Conservation (phyloP, 495 filamentous ascomycete genomes). For the Talaromyces adpressus region DNA sequence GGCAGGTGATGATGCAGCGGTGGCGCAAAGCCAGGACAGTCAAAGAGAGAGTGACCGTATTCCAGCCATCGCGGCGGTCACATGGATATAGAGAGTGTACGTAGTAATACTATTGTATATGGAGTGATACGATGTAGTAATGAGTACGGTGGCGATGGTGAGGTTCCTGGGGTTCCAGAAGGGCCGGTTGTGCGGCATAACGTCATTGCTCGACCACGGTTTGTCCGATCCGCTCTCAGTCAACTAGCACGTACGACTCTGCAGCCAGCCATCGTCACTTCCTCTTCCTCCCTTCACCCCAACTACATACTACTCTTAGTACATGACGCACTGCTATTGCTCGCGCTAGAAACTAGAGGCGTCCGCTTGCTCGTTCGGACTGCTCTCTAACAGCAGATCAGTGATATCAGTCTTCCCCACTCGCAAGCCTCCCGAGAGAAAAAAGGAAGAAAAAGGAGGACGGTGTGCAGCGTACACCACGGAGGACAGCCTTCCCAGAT, state of each 20-base stretch:
- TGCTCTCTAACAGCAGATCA: conserved; percentile 10
- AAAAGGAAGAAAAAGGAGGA: background rate
- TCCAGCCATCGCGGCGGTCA: background rate
- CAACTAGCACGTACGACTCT: too few species aligned
- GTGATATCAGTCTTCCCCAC: conserved; percentile 22
- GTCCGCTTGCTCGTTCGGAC: conserved; percentile 8
- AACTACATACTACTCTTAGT: too few species aligned
- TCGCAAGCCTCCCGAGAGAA: conserved; percentile 4
- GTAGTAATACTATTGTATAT: background rate
- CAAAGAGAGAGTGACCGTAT: too few species aligned
- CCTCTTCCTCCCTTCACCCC: conserved; percentile 16
- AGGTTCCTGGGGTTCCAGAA: background rate
- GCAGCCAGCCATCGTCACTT: background rate
- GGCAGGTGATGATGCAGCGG: background rate
- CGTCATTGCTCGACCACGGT: conserved; percentile 21
- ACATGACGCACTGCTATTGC: too few species aligned
- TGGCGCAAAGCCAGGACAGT: background rate
- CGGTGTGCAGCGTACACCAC: too few species aligned
- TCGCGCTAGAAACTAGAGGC: conserved; percentile 6
- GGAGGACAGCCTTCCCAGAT: background rate
- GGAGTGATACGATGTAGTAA: too few species aligned
- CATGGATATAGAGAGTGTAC: background rate
- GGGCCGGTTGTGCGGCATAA: conserved; percentile 15
- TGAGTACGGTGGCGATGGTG: background rate
- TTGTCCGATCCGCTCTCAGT: background rate